Evolutionary conservation across 768 basidiomycete species (phyloP).

Genomic region (Hemileccinum impolitum): DNA sequence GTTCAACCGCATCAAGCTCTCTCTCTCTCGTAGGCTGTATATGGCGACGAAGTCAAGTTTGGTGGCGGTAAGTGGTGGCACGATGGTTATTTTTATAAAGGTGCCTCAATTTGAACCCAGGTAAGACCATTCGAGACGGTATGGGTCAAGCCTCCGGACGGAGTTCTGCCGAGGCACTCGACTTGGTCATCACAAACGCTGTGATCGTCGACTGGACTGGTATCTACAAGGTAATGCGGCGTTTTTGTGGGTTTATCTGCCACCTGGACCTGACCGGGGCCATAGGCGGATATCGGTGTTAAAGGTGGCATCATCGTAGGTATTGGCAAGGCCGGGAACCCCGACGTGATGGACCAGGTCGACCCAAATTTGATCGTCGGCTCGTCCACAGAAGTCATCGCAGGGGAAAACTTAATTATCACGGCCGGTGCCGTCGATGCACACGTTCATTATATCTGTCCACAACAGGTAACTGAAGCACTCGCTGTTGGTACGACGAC

Average conservation of each 20-base stretch:
- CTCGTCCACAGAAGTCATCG: slow-evolving; percentile 91
- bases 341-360: slow-evolving; percentile 85
- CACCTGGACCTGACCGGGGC: slow-evolving; percentile 5
- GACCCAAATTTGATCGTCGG: slow-evolving; percentile 74
- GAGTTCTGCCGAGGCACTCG: slow-evolving; percentile 64
- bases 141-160: slow-evolving; percentile 90
- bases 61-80: slow-evolving; percentile 66
- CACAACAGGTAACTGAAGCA: slow-evolving; percentile 87
- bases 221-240: slow-evolving; percentile 74
- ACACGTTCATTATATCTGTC: slow-evolving; percentile 94
- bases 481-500: slow-evolving; percentile 85
- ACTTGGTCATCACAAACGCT: slow-evolving; percentile 94
- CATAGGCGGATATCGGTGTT: slow-evolving; percentile 91
- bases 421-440: slow-evolving; percentile 93
- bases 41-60: slow-evolving; percentile 98
- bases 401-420: slow-evolving; percentile 90
- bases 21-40: slow-evolving; percentile 69
- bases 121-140: slow-evolving; percentile 92
- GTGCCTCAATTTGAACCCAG: slow-evolving; percentile 34
- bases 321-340: slow-evolving; percentile 97
- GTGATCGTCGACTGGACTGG: slow-evolving; percentile 93
- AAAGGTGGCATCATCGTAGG: slow-evolving; percentile 78
- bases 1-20: neutral
- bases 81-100: neutral
- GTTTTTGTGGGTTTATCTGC: neutral